Base-by-base conservation (phyloP, 202 grass and related monocot genomes). In the Elaeis oleifera region DNA sequence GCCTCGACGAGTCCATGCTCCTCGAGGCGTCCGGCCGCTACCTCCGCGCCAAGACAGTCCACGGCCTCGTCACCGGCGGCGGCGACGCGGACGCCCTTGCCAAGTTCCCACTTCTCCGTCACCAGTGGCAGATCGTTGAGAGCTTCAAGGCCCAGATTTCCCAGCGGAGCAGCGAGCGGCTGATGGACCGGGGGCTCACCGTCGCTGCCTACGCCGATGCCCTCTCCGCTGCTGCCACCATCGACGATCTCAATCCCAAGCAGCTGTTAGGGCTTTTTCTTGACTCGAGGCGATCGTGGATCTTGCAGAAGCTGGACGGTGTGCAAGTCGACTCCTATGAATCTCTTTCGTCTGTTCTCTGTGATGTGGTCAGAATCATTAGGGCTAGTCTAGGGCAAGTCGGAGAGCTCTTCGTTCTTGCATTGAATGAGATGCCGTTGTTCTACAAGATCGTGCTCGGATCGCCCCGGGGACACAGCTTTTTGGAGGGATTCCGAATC, bases 51-150 rank as follows among this genome's bases (percentile, higher is more conserved):
- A 78, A 74, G 64, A 75, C 73, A 58, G 94, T 99, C 56, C 83
- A 99, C 71, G 75, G 78, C 31, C 59, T 91, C 71, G 71, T 99
- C 70, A 71, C 70, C 29, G 65, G 64, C 22, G 83, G 80, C 31
- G 61, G 76, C 21, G 72, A 53, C 5, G 78, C 80, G 57, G 9
- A 44, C 9, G 36, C 36, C 11, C 80, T 87, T 9, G 75, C 76
- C 44, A 81, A 78, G 11, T 99, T 99, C 75, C 85, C 94, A 0
- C 72, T 99, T 4, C 80, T 99, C 63, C 61, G 73, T 16, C 88
- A 94, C 71, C 94, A 99, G 78, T 87, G 88, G 80, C 80, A 84
- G 78, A 90, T 99, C 19, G 94, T 99, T 15, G 81, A 83, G 72
- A 81, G 85, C 16, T 99, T 99, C 77, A 80, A 73, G 50, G 55